These are phyloP conservation scores for Jacaranda mimosifolia DNA, from an alignment of 257 asterid genomes.

Conservation along the genomic window DNA sequence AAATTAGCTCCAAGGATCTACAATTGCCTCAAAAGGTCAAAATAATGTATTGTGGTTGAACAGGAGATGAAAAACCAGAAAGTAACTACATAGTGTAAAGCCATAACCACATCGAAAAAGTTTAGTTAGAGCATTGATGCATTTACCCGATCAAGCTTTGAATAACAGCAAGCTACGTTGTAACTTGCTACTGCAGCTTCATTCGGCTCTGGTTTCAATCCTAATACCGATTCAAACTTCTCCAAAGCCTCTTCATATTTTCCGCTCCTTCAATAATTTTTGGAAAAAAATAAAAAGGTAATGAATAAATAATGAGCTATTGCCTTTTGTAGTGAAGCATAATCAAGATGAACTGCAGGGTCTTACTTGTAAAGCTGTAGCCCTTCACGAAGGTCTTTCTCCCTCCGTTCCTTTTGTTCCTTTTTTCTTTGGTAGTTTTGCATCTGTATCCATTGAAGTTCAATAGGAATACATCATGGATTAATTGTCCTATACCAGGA, in stretches of 20 bases:
- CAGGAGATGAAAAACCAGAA: not conserved
- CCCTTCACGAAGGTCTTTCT: conserved; percentile 84
- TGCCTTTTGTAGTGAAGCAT: not conserved
- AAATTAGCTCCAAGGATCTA: no score
- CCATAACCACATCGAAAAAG: not conserved
- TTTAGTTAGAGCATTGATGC: not conserved
- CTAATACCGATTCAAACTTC: conserved; percentile 87
- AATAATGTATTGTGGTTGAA: no score
- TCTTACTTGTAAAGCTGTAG: conserved; percentile 82
- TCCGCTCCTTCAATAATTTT: conserved; percentile 55
- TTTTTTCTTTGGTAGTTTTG: conserved; percentile 61
- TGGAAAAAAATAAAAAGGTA: no score
- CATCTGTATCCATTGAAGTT: conserved; percentile 50
- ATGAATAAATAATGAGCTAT: not conserved
- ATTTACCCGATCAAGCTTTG: conserved; percentile 85
- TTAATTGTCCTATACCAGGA: not conserved
- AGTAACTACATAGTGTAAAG: not conserved
- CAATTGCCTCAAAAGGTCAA: no score
- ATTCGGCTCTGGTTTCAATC: conserved; percentile 76
- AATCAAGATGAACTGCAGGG: conserved; percentile 15
- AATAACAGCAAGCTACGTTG: conserved; percentile 95
- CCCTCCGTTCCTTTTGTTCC: conserved; percentile 80
- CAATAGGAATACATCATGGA: not conserved
- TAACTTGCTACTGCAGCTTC: conserved; percentile 89
- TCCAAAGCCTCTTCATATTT: conserved; percentile 85